Evolutionary conservation across 2,329 filamentous ascomycete species (phyloP), one percentile per base, ranked within the genome.

Genomic region (Fusarium lyarnte): DNA sequence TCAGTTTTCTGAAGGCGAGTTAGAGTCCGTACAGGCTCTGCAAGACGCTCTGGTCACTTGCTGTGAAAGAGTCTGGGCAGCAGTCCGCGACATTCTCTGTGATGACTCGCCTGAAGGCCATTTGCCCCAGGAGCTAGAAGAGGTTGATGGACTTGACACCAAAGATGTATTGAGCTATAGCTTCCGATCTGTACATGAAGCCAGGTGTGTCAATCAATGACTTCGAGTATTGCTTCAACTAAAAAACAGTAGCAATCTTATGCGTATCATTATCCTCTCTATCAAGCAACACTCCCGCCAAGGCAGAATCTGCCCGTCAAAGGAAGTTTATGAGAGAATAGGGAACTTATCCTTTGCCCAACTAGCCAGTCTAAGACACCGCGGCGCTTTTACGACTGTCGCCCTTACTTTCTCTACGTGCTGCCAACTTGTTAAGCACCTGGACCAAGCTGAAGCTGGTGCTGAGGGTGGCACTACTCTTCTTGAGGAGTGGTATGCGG

Each of bases 41-140:
- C 89, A 92, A 69, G 70, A 79, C 5, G 87, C 88, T 7, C 86
- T 94, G 3, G 82, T 93, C 17, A 76, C 78, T 3, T 86, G 87
- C 66, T 92, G 94, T 64, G 82, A 86, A 53, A 85, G 87, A n/a
- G 89, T 97, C 11, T 99, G 96, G 96, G 77, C 83, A 2, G 87
- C 89, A 31, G 94, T 98, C 9, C 89, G 89, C 74, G 87, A 91
- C 58, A 89, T 97, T 8, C 87, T 99, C 2, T 99, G 96, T 77
- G 92, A 97, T 70, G 96, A 98, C 81, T 97, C 96, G 2, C 96
- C 97, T 0, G 96, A 99, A 82, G 95, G 95, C 1, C 91, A 96
- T 79, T 84, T 94, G 7, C 92, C 91, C 0, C 90, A 95, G 57
- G 93, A 95, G 31, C 81, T 94, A n/a, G 89, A 93, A 58, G 91